Percentiles rank a stretch among this genome's conserved stretches.
Evolutionary conservation across 192 early-diverging fungal species (phyloP).

Genomic region (Mortierella alpina): DNA sequence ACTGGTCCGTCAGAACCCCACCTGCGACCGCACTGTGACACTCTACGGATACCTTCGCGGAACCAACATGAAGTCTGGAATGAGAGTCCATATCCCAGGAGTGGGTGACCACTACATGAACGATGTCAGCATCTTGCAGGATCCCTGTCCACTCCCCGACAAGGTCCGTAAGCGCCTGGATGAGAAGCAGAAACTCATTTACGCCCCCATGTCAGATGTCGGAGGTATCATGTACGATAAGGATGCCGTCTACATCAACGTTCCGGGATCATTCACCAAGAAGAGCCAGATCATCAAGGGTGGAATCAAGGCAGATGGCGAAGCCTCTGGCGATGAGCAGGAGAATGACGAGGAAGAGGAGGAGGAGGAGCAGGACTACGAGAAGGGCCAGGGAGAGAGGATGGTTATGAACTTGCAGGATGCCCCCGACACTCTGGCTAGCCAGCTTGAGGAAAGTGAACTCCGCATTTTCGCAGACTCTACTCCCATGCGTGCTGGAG

Average conservation of each 20-base stretch:
- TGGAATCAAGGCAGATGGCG: conserved; percentile 49
- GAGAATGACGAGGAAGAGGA: conserved; percentile 48
- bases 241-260: conserved; percentile 98
- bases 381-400: conserved; percentile 80
- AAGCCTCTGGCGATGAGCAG: conserved; percentile 35
- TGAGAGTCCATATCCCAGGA: conserved; percentile 96
- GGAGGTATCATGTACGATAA: conserved; percentile 99
- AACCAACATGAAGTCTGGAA: conserved; percentile 88
- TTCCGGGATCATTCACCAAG: conserved; percentile 86
- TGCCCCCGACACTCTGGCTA: conserved; percentile 76
- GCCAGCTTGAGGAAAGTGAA: conserved; percentile 72
- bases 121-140: conserved; percentile 82
- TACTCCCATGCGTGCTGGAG: conserved; percentile 62
- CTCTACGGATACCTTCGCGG: conserved; percentile 97
- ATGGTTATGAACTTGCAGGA: conserved; percentile 96
- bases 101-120: conserved; percentile 87
- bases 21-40: conserved; percentile 91
- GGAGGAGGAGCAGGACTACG: conserved; percentile 63
- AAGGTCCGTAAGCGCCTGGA: conserved; percentile 89
- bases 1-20: conserved; percentile 79
- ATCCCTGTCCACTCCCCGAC: conserved; percentile 98
- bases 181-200: conserved; percentile 96
- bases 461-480: conserved; percentile 78
- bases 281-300: conserved; percentile 58
- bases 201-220: conserved; percentile 98